Conservation (phyloP, 805 yeast genomes). For the Saturnispora sekii region DNA sequence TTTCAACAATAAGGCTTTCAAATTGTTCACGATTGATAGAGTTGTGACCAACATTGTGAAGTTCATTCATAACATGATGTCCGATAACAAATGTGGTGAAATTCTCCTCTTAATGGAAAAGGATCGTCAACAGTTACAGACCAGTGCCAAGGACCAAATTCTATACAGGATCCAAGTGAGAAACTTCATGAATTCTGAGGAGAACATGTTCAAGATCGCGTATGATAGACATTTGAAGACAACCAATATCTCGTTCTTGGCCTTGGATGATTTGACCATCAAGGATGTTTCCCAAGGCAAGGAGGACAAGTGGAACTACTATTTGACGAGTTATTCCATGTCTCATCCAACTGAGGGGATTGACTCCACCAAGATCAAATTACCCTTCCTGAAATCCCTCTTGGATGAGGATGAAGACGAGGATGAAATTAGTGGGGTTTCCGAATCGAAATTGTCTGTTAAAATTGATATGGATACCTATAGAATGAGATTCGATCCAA, state of each 20-base stretch:
- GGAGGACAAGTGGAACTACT: conserved; percentile 86
- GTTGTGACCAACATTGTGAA: conserved; percentile 76
- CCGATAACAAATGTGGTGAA: conserved; percentile 73
- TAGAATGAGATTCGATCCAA: conserved; percentile 69
- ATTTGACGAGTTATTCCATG: conserved; percentile 85
- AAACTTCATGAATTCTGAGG: conserved; percentile 67
- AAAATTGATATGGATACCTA: conserved; percentile 72
- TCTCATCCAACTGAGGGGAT: conserved; percentile 97
- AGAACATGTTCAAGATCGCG: conserved; percentile 84
- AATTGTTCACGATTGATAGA: conserved; percentile 86
- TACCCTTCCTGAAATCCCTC: conserved; percentile 66
- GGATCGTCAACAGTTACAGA: conserved; percentile 54
- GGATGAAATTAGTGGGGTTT: conserved; percentile 45
- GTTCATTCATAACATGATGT: conserved; percentile 75
- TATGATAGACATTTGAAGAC: conserved; percentile 44
- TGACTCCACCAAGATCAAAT: conserved; percentile 58
- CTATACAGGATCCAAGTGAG: conserved; percentile 84
- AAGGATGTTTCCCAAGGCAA: conserved; percentile 47
- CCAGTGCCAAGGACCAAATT: conserved; percentile 82
- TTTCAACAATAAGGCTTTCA: conserved; percentile 86
- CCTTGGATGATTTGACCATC: conserved; percentile 80
- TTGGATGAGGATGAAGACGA: conserved; percentile 39
- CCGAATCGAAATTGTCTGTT: conserved; percentile 64
- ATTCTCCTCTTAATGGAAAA: conserved; percentile 72
- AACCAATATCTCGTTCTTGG: conserved; percentile 72